Base-by-base conservation (phyloP, 2,329 filamentous ascomycete species). In the Colletotrichum viniferum region DNA sequence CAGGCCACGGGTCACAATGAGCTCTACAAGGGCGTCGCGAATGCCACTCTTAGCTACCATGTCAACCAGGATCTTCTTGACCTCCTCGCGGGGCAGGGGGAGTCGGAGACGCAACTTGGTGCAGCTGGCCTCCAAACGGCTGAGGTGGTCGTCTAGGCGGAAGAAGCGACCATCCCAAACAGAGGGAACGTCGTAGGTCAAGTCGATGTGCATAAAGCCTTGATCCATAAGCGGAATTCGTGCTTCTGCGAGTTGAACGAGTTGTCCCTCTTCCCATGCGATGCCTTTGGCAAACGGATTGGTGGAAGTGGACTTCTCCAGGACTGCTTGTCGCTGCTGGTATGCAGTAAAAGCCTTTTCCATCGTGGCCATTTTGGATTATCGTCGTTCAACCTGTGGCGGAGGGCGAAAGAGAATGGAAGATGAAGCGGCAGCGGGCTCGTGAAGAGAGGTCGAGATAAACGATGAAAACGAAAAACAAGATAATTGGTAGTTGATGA, bases 131-230 rank as follows among this genome's bases (percentile, higher is more conserved):
- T 86, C 83, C 1, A 90, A 80, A 8, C 88, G 85, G 24, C 79
- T 78, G 2, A 89, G 77, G 76, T 89, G 88, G 71, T 89, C 87
- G 58, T 89, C 86, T 0, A 89, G 84, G 1, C 88, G 87, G 81
- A 90, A 89, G 78, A 88, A 88, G 3, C 85, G 86, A 0, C 88
- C 87, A 65, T 89, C 86, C 88, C 88, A 89, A 30, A 89, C 86
- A 0, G 87, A 80, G 1, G 87, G 87, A 0, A 90, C 88, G 64
- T 90, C 88, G 79, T 90, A 90, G 3, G 88, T 90, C 4, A 89
- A 78, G 60, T 90, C 88, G 79, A 87, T 86, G 79, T 87, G 87
- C 78, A 89, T 79, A 78, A 90, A 90, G 21, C 88, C 88, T 80
- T 90, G 85, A 76, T 90, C 88, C 1, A 87, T 77, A 1, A 90